Base-by-base conservation (phyloP, 163 green algal species). In the Chlamydomonas reinhardtii region DNA sequence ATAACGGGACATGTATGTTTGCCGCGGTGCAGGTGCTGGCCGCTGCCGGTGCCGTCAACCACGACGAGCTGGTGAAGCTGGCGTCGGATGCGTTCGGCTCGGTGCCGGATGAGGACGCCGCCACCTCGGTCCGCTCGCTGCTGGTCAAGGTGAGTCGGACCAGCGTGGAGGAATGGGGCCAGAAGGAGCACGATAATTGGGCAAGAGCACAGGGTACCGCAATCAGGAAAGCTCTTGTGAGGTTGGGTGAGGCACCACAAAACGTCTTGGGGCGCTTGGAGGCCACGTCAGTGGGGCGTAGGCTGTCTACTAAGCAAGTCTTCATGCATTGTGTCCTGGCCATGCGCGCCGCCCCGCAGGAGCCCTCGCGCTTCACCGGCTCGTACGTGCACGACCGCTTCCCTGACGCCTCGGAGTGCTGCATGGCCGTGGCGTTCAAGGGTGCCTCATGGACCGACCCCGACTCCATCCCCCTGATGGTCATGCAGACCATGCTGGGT, bases 391-490 rank as follows among this genome's bases (percentile, higher is more conserved):
- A 96, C 62, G 97, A 99, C 90, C 94, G 95, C 37, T 96, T 99
- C 80, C 96, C 98, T 24, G 96, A 99, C 89, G 90, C 96, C 88
- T 84, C 94, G 14, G 88, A 92, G 61, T 91, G 96, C 76, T 92
- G 97, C 87, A 94, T 99, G 85, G 97, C 97, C 4, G 87, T 99
- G 35, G 98, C 98, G 8, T 98, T 99, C 93, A 95, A 99, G 93
- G 98, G 98, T 43, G 95, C 96, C 3, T 92, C 93, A 14, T 99
- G 96, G 96, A 97, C 95, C 27, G 97, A 99, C 93, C 94, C 98
- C 34, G 98, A 99, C 92, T 94, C 94, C 66, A 93, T 99, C 34
- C 92, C 98, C 1, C 94, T 99, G 66, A 98, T 99, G 98, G 96
- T 99, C 80, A 98, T 99, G 94, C 97, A 98, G 92, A 94, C 90